These are phyloP conservation scores for Kwoniella bestiolae DNA, from an alignment of 768 basidiomycete genomes.

Conservation along the genomic window DNA sequence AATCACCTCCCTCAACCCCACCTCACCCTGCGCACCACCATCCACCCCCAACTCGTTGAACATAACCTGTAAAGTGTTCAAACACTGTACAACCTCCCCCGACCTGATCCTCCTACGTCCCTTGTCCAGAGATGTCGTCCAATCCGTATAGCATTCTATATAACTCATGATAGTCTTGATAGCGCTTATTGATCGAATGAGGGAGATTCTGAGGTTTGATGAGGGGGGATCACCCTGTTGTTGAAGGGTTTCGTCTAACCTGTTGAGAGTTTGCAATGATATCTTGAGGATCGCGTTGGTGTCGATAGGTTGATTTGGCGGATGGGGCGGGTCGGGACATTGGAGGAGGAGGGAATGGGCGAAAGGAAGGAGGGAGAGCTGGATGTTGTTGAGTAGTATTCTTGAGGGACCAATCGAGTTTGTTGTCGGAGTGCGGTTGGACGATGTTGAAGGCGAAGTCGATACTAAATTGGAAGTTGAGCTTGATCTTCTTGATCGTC, in stretches of 20 bases:
- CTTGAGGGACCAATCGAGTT: not conserved
- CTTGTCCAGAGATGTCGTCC: not conserved
- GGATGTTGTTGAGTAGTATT: conserved; percentile 6
- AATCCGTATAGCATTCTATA: conserved; percentile 2
- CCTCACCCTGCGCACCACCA: not conserved
- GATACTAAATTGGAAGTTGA: not conserved
- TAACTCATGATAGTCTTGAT: conserved; percentile 10
- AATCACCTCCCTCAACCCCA: not conserved
- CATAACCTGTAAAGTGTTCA: not conserved
- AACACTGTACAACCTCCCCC: conserved; percentile 9
- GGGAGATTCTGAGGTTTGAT: not conserved
- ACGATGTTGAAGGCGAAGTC: not conserved
- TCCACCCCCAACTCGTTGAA: conserved; percentile 8
- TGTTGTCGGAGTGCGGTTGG: not conserved
- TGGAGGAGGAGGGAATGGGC: not conserved
- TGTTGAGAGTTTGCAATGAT: not conserved
- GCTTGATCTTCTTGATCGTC: not conserved
- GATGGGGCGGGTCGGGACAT: not conserved
- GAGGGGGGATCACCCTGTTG: not conserved
- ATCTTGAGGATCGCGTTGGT: not conserved
- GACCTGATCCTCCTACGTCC: conserved; percentile 16
- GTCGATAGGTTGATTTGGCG: not conserved
- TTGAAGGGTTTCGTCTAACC: not conserved
- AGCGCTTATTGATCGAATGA: not conserved
- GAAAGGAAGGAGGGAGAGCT: conserved; percentile 7